Evolutionary conservation across 78 protist genomes (phyloP), one percentile per base, ranked within the genome.

Genomic region (Dictyostelium brefeldianum): DNA sequence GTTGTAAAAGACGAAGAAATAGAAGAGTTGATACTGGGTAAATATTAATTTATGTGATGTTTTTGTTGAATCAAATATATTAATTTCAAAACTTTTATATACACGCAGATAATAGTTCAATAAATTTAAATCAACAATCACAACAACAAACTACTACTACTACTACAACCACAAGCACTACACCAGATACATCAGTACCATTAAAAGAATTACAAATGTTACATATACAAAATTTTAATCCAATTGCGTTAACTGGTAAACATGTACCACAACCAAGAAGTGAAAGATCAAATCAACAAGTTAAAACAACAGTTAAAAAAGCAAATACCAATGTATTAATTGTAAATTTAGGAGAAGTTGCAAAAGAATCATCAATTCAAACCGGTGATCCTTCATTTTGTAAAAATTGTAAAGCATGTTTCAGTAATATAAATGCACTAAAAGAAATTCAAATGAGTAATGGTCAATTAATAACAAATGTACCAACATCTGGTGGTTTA

Each of bases 381-480:
- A 93, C 96, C 57, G 96, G 96, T 54, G 96, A 93, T 80, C 80
- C 81, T 6, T 9, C 64, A 3, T 80, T 59, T 62, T 93, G 96
- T 78, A 79, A 65, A 36, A 54, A 85, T 8, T 91, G 95, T 27
- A 62, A 82, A 7, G 69, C 65, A 15, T 64, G 50, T 25, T 79
- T 79, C 65, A 74, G 84, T 67, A 81, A 79, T 51, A 79, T 83
- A 43, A 80, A 82, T 29, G 15, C 20, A 22, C 65, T 77, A 57
- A 53, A 48, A 41, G 41, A 74, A 29, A 36, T 83, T 8, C 27
- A 82, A 56, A 22, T 41, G 9, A 54, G 18, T 48, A 84, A 87
- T 77, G 93, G 84, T 7, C 29, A 20, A 17, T 15, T n/a, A 1
- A 10, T 4, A 27, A 20, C 67, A 20, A 77, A 77, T 56, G 29